phyloP scores from a whole-genome alignment of 2,329 filamentous ascomycete species.

The Pseudopithomyces maydicus region DNA sequence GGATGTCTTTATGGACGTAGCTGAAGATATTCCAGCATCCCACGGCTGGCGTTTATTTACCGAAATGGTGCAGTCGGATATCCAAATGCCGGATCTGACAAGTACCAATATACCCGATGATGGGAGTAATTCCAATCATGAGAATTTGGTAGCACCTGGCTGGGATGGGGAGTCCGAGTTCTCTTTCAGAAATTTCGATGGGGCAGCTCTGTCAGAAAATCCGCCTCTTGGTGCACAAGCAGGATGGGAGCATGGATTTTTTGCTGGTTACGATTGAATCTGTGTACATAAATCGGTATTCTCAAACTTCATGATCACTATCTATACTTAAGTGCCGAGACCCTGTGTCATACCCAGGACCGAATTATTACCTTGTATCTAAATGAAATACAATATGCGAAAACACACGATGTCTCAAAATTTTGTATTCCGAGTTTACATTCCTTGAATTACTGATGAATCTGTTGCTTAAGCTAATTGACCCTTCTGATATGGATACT shows the following conservation, averaged over 20 bases:
- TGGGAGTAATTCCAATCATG: constrained; percentile 5
- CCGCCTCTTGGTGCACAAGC: constrained; percentile 10
- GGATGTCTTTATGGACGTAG: constrained; percentile 35
- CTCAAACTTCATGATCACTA: too few species aligned
- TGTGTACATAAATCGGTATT: too few species aligned
- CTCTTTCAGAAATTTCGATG: constrained; percentile 3
- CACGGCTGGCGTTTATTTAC: constrained; percentile 36
- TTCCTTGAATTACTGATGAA: background rate
- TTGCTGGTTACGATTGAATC: constrained; percentile 21
- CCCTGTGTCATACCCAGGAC: too few species aligned
- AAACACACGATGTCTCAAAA: too few species aligned
- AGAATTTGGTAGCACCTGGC: background rate
- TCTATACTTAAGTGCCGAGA: too few species aligned
- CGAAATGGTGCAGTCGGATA: constrained; percentile 28
- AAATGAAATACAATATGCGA: too few species aligned
- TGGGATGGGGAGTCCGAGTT: constrained; percentile 8
- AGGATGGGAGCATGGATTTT: constrained; percentile 21
- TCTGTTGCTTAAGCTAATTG: constrained; percentile 31
- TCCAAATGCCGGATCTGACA: constrained; percentile 12
- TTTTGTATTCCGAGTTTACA: too few species aligned
- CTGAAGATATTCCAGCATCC: constrained; percentile 32
- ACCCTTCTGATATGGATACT: constrained; percentile 56
- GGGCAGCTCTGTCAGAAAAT: constrained; percentile 8
- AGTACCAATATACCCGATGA: constrained; percentile 14
- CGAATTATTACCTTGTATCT: too few species aligned